Percentiles rank a stretch among this genome's conserved stretches.
Conservation (phyloP, 139 green algal species). For the Micromonas pusilla region DNA sequence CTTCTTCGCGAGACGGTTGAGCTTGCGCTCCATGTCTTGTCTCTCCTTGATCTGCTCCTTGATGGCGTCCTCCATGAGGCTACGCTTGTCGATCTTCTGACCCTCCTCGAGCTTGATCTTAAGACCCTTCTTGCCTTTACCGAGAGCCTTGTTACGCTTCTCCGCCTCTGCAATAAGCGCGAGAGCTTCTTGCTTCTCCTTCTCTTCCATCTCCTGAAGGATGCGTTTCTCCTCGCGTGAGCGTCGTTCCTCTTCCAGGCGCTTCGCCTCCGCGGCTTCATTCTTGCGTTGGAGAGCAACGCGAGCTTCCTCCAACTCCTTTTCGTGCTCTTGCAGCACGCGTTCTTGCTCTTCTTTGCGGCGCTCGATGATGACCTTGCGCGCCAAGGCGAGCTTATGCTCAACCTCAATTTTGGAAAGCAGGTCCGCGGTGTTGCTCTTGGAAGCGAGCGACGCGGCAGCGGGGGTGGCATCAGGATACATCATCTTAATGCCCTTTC, state of each 20-base stretch:
- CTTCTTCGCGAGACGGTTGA: constrained; percentile 51
- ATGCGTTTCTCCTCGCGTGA: constrained; percentile 71
- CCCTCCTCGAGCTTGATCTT: constrained; percentile 53
- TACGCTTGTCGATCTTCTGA: constrained; percentile 68
- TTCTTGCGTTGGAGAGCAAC: constrained; percentile 51
- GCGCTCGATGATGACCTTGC: constrained; percentile 90
- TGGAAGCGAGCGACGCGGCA: constrained; percentile 8
- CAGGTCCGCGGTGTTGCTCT: constrained; percentile 30
- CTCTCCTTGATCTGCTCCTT: constrained; percentile 61
- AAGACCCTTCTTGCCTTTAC: constrained; percentile 47
- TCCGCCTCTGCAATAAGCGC: constrained; percentile 38
- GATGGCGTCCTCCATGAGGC: constrained; percentile 59
- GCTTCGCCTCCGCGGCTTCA: constrained; percentile 60
- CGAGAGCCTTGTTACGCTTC: constrained; percentile 39
- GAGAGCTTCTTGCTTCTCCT: constrained; percentile 55
- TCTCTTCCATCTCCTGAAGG: constrained; percentile 65
- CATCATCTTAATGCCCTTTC: background rate
- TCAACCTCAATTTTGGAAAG: constrained; percentile 42
- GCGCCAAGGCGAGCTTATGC: constrained; percentile 64
- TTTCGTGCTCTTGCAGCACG: constrained; percentile 68
- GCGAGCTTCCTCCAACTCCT: constrained; percentile 62
- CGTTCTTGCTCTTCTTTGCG: constrained; percentile 91
- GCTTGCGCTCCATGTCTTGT: constrained; percentile 74
- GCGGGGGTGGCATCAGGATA: background rate
- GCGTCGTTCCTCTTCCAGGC: constrained; percentile 53